A percentile compares a stretch with the other conserved stretches of the same genome.
phyloP scores from a whole-genome alignment of 2,329 filamentous ascomycete species.

The Chrysoporthe cubensis region DNA sequence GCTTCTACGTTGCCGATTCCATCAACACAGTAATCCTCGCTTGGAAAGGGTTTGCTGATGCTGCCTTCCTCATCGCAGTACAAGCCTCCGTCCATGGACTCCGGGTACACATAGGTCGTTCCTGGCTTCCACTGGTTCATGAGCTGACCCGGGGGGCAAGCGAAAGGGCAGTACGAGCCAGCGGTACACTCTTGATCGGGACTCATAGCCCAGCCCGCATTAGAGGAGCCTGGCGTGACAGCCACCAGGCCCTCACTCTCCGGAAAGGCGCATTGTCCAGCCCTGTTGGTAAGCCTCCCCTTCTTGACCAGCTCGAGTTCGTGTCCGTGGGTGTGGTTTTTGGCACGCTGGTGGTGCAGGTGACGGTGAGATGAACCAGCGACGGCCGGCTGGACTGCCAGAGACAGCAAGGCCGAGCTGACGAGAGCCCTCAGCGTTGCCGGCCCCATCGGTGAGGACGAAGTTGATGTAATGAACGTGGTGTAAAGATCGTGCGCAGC shows the following conservation, averaged over 20 bases:
- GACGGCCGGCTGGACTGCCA: constrained; percentile 46
- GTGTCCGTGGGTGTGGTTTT: constrained; percentile 43
- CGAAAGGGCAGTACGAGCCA: constrained; percentile 75
- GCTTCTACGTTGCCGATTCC: constrained; percentile 68
- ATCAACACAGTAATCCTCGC: constrained; percentile 70
- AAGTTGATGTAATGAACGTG: constrained; percentile 23
- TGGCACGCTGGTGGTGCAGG: constrained; percentile 38
- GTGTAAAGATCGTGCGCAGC: constrained; percentile 29
- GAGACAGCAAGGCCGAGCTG: constrained; percentile 52
- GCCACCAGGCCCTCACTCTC: constrained; percentile 67
- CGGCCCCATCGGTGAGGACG: constrained; percentile 54
- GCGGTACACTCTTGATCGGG: constrained; percentile 71
- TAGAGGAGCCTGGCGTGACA: constrained; percentile 65
- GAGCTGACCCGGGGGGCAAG: constrained; percentile 75
- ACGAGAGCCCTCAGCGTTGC: constrained; percentile 53
- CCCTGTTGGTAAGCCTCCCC: constrained; percentile 50
- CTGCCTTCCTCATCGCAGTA: constrained; percentile 70
- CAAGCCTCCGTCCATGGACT: constrained; percentile 77
- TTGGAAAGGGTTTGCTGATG: constrained; percentile 70
- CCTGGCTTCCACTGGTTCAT: constrained; percentile 78
- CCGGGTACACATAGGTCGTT: constrained; percentile 70
- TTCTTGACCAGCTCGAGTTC: constrained; percentile 29
- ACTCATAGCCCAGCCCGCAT: constrained; percentile 81
- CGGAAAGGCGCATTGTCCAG: constrained; percentile 67
- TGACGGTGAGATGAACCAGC: constrained; percentile 45